Evolutionary conservation across 306 rosid species (phyloP).

Genomic region (Pueraria montana): DNA sequence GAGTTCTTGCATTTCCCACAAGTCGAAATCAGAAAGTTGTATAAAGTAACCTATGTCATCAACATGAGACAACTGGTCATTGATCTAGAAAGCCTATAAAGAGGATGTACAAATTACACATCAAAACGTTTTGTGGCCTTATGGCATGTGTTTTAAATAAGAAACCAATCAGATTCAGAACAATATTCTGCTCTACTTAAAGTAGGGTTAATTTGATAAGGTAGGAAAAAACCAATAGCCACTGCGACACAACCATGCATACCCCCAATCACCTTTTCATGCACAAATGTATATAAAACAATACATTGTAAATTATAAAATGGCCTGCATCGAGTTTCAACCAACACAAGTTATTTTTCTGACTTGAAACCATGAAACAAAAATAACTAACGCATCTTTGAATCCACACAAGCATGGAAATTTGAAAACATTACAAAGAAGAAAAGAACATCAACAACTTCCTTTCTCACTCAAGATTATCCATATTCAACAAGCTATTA

Average conservation of each 20-base stretch:
- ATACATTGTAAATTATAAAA: constrained; percentile 27
- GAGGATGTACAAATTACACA: constrained; percentile 10
- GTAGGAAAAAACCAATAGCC: constrained; percentile 32
- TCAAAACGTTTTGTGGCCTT: not conserved
- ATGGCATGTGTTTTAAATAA: not conserved
- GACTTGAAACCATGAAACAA: constrained; percentile 3
- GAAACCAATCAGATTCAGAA: constrained; percentile 28
- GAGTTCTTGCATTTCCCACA: constrained; percentile 91
- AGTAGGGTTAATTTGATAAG: not conserved
- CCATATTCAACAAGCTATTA: constrained; percentile 30
- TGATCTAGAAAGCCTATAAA: constrained; percentile 22
- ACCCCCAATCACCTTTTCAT: constrained; percentile 23
- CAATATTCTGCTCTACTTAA: constrained; percentile 32
- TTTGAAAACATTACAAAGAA: constrained; percentile 21
- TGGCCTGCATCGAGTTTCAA: constrained; percentile 28
- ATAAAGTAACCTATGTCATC: constrained; percentile 70
- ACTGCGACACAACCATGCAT: constrained; percentile 1
- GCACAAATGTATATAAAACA: constrained; percentile 15
- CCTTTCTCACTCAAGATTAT: too few relatives aligned
- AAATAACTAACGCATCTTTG: not conserved
- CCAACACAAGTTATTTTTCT: constrained; percentile 23
- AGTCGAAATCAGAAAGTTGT: constrained; percentile 78
- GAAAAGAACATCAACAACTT: not conserved
- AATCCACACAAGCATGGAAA: not conserved
- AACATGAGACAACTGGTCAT: constrained; percentile 39